Base-by-base conservation (phyloP, 2,329 filamentous ascomycete species). In the Pseudocercospora eumusae region DNA sequence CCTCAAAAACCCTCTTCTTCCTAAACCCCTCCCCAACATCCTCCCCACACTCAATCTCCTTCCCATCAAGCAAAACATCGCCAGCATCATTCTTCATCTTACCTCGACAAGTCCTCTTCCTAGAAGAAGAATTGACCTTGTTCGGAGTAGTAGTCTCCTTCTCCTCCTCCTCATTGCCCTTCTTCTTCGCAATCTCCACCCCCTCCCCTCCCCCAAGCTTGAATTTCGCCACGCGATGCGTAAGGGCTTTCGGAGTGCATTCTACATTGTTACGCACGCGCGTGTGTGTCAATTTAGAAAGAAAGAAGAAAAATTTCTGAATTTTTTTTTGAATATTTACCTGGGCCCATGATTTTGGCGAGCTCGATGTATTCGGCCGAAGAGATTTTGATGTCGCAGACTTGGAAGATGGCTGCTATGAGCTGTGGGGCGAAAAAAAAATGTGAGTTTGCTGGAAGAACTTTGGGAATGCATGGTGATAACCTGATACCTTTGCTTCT, bases 401-500 rank as follows among this genome's bases (percentile, higher is more conserved):
- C 64, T 23, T 70, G 65, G 56, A 75, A 62, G 56, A 74, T 65
- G 28, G 62, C 57, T 15, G 66, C 66, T 56, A 74, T 65, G 28
- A 75, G 67, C 71, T 72, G 56, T n/a, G n/a, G n/a, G n/a, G n/a
- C n/a, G n/a, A n/a, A n/a, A n/a, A n/a, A 15, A 21, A 21, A 8
- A n/a, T 8, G 42, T 36, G 28, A 42, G 47, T 36, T n/a, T n/a
- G n/a, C n/a, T n/a, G n/a, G n/a, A n/a, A n/a, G n/a, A n/a, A n/a
- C n/a, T n/a, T n/a, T n/a, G n/a, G n/a, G n/a, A n/a, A n/a, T n/a
- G n/a, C n/a, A n/a, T n/a, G n/a, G n/a, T n/a, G n/a, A n/a, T n/a
- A n/a, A n/a, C n/a, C n/a, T n/a, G n/a, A n/a, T n/a, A 73, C 72
- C 64, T 73, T 72, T 36, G 70, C 70, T 36, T 75, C 70, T 3